Conservation (phyloP, 495 filamentous ascomycete genomes). For the Penicillium fimorum region DNA sequence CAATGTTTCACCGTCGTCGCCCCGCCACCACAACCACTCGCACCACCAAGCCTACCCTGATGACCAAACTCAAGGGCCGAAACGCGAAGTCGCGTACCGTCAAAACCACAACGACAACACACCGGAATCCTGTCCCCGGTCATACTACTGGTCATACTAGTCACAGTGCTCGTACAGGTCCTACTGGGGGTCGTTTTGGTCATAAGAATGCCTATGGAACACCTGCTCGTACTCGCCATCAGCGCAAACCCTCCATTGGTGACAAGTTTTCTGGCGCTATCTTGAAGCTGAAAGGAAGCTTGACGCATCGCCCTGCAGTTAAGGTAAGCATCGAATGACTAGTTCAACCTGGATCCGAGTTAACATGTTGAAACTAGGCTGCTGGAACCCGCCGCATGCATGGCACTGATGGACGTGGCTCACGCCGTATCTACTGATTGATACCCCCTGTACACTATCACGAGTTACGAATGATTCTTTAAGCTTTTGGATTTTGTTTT, state of each 20-base stretch:
- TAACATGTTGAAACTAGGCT: constrained; percentile 45
- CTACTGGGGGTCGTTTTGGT: constrained; percentile 9
- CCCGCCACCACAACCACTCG: constrained; percentile 31
- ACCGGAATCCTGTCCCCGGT: not conserved
- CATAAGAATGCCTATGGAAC: constrained; percentile 7
- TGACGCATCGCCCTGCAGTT: constrained; percentile 60
- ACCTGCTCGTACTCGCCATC: constrained; percentile 50
- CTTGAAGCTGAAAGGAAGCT: constrained; percentile 60
- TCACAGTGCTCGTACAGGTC: not conserved
- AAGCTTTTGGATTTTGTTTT: not conserved
- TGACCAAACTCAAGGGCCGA: constrained; percentile 32
- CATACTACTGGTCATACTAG: constrained; percentile 1
- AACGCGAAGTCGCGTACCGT: constrained; percentile 26
- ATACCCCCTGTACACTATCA: constrained; percentile 2
- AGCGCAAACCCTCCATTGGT: constrained; percentile 56
- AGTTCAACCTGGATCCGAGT: not conserved
- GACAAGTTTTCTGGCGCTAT: constrained; percentile 71
- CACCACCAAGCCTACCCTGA: constrained; percentile 49
- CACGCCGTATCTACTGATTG: constrained; percentile 28
- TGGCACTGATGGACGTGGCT: constrained; percentile 64
- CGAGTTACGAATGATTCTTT: not conserved
- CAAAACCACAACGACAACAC: constrained; percentile 32
- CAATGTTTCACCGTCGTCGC: constrained; percentile 31
- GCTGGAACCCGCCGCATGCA: constrained; percentile 70
- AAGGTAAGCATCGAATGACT: constrained; percentile 46